Evolutionary conservation across 163 green algal genomes (phyloP).

Genomic region (Chlorella variabilis): DNA sequence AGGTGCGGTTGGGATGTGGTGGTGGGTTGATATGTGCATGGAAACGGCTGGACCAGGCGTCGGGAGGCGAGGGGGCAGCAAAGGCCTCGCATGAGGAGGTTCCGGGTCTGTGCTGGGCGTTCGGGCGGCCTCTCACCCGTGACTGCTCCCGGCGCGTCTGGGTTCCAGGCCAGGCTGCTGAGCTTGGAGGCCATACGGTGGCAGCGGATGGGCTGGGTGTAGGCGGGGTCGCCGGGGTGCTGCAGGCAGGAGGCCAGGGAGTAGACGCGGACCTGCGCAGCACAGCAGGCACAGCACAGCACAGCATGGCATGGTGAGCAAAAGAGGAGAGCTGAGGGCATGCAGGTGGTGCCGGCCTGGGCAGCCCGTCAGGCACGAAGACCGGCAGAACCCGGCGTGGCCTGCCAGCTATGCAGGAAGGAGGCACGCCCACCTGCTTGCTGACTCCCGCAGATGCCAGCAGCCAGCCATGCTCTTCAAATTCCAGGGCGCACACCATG

Average conservation of each 20-base stretch:
- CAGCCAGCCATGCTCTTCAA: slow-evolving; percentile 60
- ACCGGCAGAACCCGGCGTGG: no score
- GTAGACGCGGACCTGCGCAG: slow-evolving; percentile 59
- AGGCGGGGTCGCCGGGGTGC: slow-evolving; percentile 14
- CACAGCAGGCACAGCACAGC: not conserved
- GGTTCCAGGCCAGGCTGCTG: slow-evolving; percentile 70
- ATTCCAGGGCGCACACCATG: slow-evolving; percentile 73
- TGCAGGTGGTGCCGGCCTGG: not conserved
- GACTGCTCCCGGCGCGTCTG: slow-evolving; percentile 61
- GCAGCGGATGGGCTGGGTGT: slow-evolving; percentile 40
- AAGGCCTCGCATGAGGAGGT: no score
- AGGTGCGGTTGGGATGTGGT: no score
- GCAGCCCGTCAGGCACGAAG: no score
- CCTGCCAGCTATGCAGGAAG: not conserved
- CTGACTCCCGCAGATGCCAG: slow-evolving; percentile 62
- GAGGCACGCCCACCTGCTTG: slow-evolving; percentile 47
- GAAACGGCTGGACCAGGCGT: no score
- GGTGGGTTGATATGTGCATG: no score
- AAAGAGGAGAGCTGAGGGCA: not conserved
- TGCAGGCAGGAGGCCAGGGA: slow-evolving; percentile 39
- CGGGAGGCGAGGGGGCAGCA: no score
- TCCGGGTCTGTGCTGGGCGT: no score
- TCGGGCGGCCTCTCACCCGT: slow-evolving; percentile 44
- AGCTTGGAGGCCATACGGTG: slow-evolving; percentile 74
- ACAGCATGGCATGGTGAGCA: not conserved